Conservation (phyloP, 805 yeast species). For the Pichia scutulata region DNA sequence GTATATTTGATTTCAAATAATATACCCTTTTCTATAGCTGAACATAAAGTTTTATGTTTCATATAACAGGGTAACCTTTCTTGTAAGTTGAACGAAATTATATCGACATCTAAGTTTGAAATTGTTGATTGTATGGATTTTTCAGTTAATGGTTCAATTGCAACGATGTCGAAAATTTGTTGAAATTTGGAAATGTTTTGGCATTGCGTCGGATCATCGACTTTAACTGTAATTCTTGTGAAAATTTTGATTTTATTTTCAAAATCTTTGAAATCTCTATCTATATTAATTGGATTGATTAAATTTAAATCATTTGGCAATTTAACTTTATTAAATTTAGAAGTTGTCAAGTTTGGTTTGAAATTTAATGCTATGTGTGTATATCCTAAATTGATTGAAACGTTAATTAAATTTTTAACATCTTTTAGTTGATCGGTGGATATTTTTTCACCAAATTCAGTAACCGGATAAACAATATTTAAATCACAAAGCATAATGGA, state of each 20-base stretch:
- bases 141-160: constrained; percentile 76
- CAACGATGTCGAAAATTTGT: constrained; percentile 62
- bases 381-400: constrained; percentile 58
- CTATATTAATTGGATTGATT: constrained; percentile 36
- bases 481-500: constrained; percentile 50
- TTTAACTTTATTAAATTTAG: constrained; percentile 41
- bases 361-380: constrained; percentile 73
- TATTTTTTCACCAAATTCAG: constrained; percentile 36
- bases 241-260: constrained; percentile 39
- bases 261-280: constrained; percentile 27
- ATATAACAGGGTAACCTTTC: constrained; percentile 65
- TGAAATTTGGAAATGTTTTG: constrained; percentile 45
- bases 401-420: constrained; percentile 43
- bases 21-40: constrained; percentile 77
- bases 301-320: constrained; percentile 39
- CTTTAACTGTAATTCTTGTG: constrained; percentile 65
- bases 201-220: constrained; percentile 72
- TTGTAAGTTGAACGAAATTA: constrained; percentile 65
- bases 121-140: constrained; percentile 70
- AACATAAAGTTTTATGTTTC: constrained; percentile 76
- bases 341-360: constrained; percentile 12
- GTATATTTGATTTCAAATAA: constrained; percentile 72
- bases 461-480: constrained; percentile 67
- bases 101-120: constrained; percentile 69
- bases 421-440: constrained; percentile 34